Evolutionary conservation across 192 early-diverging fungal species (phyloP).

Genomic region (Diversispora epigaea): DNA sequence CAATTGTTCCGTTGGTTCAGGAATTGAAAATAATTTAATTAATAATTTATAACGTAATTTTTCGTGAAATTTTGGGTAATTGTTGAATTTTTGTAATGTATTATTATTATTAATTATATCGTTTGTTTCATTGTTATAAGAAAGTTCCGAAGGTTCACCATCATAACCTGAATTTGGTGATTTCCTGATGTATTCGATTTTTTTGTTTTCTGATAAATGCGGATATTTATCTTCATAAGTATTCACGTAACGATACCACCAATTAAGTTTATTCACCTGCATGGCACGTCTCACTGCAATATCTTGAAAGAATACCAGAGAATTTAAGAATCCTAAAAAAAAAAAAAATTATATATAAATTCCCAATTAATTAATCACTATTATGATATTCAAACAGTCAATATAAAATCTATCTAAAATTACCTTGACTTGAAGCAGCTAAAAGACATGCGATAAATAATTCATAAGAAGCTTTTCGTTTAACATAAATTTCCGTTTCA

Average conservation of each 20-base stretch:
- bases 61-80: background rate
- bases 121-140: background rate
- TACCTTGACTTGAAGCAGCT: conserved; percentile 4
- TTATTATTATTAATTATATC: background rate
- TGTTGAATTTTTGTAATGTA: too few species aligned
- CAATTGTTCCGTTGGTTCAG: background rate
- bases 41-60: background rate
- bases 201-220: conserved; percentile 26
- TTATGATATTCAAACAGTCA: background rate
- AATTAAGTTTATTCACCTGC: background rate
- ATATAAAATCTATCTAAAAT: background rate
- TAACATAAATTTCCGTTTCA: background rate
- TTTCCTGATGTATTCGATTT: background rate
- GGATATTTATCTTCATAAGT: background rate
- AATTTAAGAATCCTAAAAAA: conserved; percentile 1
- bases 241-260: conserved; percentile 1
- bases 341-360: background rate
- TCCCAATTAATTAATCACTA: background rate
- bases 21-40: background rate
- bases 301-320: conserved; percentile 19
- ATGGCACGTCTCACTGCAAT: background rate
- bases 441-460: background rate
- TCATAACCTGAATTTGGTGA: background rate
- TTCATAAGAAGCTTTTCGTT: background rate
- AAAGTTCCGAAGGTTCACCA: background rate